A percentile compares a stretch with the other conserved stretches of the same genome.
Conservation (phyloP, 2,329 filamentous ascomycete genomes). For the Aspergillus pseudonomiae region DNA sequence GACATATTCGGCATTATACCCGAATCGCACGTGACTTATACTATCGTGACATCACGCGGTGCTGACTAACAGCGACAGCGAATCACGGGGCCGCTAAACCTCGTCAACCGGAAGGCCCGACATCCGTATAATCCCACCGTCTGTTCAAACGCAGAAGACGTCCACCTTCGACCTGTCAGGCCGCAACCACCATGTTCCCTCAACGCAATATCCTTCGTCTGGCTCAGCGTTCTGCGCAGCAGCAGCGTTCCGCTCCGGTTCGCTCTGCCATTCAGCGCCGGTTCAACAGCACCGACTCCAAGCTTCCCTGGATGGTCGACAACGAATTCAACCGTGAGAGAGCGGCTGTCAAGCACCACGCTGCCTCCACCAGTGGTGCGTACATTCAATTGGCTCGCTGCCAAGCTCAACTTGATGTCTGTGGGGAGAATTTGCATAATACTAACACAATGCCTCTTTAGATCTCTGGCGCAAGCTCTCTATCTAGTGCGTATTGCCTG, state of each 20-base stretch:
- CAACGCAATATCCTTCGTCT: constrained; percentile 64
- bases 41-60: constrained; percentile 30
- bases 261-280: constrained; percentile 68
- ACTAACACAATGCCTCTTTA: constrained; percentile 47
- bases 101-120: constrained; percentile 28
- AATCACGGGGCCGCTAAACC: constrained; percentile 36
- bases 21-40: constrained; percentile 20
- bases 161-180: constrained; percentile 22
- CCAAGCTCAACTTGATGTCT: neutral
- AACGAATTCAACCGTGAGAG: constrained; percentile 95
- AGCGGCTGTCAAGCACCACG: constrained; percentile 87
- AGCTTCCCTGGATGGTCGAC: constrained; percentile 68
- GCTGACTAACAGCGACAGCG: constrained; percentile 24
- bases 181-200: constrained; percentile 61
- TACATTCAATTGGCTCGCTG: constrained; percentile 28
- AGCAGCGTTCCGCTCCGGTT: constrained; percentile 58
- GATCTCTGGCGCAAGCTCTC: constrained; percentile 96
- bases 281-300: constrained; percentile 64
- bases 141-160: constrained; percentile 25
- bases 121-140: constrained; percentile 29
- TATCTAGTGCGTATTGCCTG: constrained; percentile 73
- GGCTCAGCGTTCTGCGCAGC: constrained; percentile 64
- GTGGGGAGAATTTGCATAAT: constrained; percentile 1
- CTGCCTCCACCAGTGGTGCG: constrained; percentile 79
- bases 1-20: neutral